Percentiles rank a stretch among this genome's conserved stretches.
Evolutionary conservation across 257 asterid species (phyloP).

Genomic region (Gardenia jasminoides): DNA sequence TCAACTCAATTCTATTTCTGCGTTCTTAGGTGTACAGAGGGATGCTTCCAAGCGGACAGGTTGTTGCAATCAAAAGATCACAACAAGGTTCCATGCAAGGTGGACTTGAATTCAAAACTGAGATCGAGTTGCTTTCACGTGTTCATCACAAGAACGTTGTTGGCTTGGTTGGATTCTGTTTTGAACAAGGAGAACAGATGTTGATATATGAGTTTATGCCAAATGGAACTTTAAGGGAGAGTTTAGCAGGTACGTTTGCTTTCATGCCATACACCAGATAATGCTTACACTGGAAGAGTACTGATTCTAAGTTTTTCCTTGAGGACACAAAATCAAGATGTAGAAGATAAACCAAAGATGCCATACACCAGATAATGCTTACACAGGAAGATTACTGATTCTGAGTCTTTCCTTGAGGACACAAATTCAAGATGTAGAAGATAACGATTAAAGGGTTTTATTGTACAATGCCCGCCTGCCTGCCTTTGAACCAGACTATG

Average conservation of each 20-base stretch:
- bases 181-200: constrained; percentile 92
- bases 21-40: constrained; percentile 66
- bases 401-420: neutral
- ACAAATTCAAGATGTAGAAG: neutral
- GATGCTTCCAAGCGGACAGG: constrained; percentile 44
- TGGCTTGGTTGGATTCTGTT: constrained; percentile 85
- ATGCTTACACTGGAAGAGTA: neutral
- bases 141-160: constrained; percentile 89
- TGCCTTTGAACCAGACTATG: neutral
- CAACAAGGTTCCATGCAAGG: constrained; percentile 95
- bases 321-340: neutral
- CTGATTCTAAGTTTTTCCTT: neutral
- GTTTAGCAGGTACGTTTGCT: constrained; percentile 53
- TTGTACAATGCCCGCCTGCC: neutral
- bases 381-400: neutral
- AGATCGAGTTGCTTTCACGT: constrained; percentile 85
- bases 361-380: neutral
- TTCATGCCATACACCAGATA: neutral
- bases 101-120: constrained; percentile 77
- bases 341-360: neutral
- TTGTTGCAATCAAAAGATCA: constrained; percentile 87
- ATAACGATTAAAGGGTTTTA: neutral
- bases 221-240: constrained; percentile 73
- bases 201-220: constrained; percentile 76
- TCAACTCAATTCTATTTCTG: neutral